These are phyloP conservation scores for Dryadomyces sulphureus DNA, from an alignment of 2,329 filamentous ascomycete species.

Conservation along the genomic window DNA sequence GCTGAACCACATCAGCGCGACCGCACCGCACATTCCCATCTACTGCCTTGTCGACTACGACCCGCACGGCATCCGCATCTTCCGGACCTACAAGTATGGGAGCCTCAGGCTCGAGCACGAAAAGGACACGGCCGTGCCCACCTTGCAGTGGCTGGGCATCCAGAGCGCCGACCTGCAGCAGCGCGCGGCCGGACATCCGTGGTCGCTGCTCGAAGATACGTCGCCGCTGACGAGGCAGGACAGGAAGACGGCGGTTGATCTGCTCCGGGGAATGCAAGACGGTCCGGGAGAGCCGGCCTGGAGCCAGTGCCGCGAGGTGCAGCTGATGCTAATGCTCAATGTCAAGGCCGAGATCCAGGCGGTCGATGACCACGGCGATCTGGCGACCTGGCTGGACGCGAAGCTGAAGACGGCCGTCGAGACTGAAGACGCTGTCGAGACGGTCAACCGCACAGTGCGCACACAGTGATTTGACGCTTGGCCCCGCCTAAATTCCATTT, in stretches of 20 bases:
- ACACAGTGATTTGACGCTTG: background rate
- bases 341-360: slow-evolving; percentile 67
- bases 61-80: slow-evolving; percentile 59
- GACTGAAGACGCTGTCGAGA: no score
- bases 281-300: slow-evolving; percentile 17
- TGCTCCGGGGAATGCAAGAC: slow-evolving; percentile 29
- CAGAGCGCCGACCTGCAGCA: slow-evolving; percentile 5
- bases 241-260: slow-evolving; percentile 37
- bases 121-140: slow-evolving; percentile 29
- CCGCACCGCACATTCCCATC: slow-evolving; percentile 37
- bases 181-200: background rate
- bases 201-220: slow-evolving; percentile 15
- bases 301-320: slow-evolving; percentile 41
- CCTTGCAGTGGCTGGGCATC: slow-evolving; percentile 51
- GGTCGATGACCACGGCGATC: slow-evolving; percentile 39
- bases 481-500: slow-evolving; percentile 2
- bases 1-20: slow-evolving; percentile 35
- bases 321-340: slow-evolving; percentile 59
- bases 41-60: slow-evolving; percentile 60
- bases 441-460: background rate
- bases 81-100: slow-evolving; percentile 58
- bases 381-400: slow-evolving; percentile 34
- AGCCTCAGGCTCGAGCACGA: slow-evolving; percentile 50
- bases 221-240: slow-evolving; percentile 37
- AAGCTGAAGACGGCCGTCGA: slow-evolving; percentile 19